Evolutionary conservation across 1,139 yeast genomes (phyloP).

Genomic region (Pichia cactophila): DNA sequence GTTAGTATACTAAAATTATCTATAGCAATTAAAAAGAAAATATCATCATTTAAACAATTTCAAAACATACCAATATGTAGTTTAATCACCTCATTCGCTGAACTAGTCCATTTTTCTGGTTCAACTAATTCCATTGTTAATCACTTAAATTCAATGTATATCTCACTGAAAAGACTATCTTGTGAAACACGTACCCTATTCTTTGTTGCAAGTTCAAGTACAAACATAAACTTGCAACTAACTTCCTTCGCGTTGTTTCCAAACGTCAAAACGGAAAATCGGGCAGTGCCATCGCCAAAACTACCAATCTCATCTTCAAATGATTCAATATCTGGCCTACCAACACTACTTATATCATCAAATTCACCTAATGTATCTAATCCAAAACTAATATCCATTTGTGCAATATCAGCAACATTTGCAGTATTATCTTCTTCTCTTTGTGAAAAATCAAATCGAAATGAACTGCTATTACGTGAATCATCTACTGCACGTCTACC

Average conservation of each 20-base stretch:
- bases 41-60: not conserved
- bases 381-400: constrained; percentile 8
- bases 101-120: constrained; percentile 61
- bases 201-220: constrained; percentile 4
- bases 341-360: not conserved
- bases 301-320: not conserved
- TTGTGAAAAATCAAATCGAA: constrained; percentile 13
- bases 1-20: not conserved
- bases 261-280: not conserved
- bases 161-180: not conserved
- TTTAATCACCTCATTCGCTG: constrained; percentile 58
- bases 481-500: constrained; percentile 19
- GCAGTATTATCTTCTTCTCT: not conserved
- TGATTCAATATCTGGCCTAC: not conserved
- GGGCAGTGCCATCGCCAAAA: not conserved
- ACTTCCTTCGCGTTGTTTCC: not conserved
- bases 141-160: not conserved
- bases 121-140: constrained; percentile 7
- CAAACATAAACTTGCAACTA: constrained; percentile 1
- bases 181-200: constrained; percentile 1
- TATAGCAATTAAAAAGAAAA: not conserved
- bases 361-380: not conserved
- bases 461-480: constrained; percentile 10
- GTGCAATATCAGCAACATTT: constrained; percentile 8
- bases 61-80: constrained; percentile 34